A percentile compares a stretch with the other conserved stretches of the same genome.
Evolutionary conservation across 192 early-diverging fungal genomes (phyloP).

Genomic region (Thamnidium elegans): DNA sequence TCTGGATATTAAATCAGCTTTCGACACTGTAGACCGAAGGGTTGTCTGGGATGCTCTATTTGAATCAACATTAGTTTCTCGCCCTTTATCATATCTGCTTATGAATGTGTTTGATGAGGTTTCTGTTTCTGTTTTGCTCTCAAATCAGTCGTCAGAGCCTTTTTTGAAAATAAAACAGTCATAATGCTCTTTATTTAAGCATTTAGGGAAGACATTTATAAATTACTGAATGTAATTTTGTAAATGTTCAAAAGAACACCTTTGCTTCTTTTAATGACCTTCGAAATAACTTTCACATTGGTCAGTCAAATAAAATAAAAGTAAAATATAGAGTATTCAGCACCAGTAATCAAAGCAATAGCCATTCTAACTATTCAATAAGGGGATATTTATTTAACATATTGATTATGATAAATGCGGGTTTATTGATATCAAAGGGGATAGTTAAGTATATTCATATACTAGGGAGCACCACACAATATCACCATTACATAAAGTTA

Average conservation of each 20-base stretch:
- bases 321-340: slow-evolving; percentile 4
- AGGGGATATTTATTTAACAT: slow-evolving; percentile 6
- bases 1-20: slow-evolving; percentile 27
- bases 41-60: slow-evolving; percentile 20
- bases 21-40: slow-evolving; percentile 14
- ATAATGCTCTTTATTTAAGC: slow-evolving; percentile 6
- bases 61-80: background rate
- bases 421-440: too few relatives aligned
- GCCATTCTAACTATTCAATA: slow-evolving; percentile 6
- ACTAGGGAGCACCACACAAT: slow-evolving; percentile 1
- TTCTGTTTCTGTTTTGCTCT: background rate
- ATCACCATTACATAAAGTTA: slow-evolving; percentile 6
- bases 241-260: slow-evolving; percentile 1
- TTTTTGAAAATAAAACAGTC: too few relatives aligned
- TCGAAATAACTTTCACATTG: slow-evolving; percentile 4
- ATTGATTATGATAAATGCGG: background rate
- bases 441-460: too few relatives aligned
- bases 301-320: slow-evolving; percentile 3
- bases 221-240: slow-evolving; percentile 6
- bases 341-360: slow-evolving; percentile 4
- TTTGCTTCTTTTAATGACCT: slow-evolving; percentile 5
- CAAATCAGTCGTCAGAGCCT: background rate
- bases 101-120: slow-evolving; percentile 24
- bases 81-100: background rate
- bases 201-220: slow-evolving; percentile 2